These are phyloP conservation scores for Pseudocercospora ulei DNA, from an alignment of 2,329 filamentous ascomycete species.

Conservation along the genomic window DNA sequence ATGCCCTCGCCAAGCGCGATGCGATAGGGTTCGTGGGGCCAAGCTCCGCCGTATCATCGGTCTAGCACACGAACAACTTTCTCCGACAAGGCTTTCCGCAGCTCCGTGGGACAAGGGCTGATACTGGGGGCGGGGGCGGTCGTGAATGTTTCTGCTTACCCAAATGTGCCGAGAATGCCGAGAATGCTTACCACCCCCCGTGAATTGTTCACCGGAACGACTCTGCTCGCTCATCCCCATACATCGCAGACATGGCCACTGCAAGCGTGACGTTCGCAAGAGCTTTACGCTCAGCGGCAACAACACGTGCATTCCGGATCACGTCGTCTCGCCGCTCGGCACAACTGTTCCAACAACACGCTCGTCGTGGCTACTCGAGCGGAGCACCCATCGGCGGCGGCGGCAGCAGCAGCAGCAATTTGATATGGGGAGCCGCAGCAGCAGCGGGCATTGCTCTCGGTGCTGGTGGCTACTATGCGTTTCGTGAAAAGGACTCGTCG, in stretches of 20 bases:
- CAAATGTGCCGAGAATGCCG: neutral
- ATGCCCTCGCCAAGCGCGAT: no score
- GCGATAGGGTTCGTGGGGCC: neutral
- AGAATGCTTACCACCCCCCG: slow-evolving; percentile 2
- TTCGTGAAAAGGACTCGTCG: slow-evolving; percentile 45
- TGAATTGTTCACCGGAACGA: no score
- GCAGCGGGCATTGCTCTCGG: slow-evolving; percentile 52
- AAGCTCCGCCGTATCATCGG: slow-evolving; percentile 5
- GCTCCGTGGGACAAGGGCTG: neutral
- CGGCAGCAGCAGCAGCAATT: slow-evolving; percentile 39
- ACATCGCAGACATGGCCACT: slow-evolving; percentile 33
- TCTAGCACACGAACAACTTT: neutral
- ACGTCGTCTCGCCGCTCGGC: slow-evolving; percentile 48
- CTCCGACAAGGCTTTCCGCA: slow-evolving; percentile 2
- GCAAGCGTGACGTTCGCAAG: slow-evolving; percentile 35
- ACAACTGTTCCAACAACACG: slow-evolving; percentile 61
- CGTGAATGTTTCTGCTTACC: slow-evolving; percentile 6
- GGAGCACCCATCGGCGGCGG: slow-evolving; percentile 24
- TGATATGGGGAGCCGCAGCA: slow-evolving; percentile 50
- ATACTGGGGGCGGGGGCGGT: slow-evolving; percentile 1
- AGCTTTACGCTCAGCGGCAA: slow-evolving; percentile 38
- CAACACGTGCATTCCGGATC: slow-evolving; percentile 47
- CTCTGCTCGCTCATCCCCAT: slow-evolving; percentile 2
- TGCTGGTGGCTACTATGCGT: slow-evolving; percentile 58
- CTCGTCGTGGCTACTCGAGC: slow-evolving; percentile 65